Evolutionary conservation across 768 basidiomycete species (phyloP).

Genomic region (Guyanaporus albipodus): DNA sequence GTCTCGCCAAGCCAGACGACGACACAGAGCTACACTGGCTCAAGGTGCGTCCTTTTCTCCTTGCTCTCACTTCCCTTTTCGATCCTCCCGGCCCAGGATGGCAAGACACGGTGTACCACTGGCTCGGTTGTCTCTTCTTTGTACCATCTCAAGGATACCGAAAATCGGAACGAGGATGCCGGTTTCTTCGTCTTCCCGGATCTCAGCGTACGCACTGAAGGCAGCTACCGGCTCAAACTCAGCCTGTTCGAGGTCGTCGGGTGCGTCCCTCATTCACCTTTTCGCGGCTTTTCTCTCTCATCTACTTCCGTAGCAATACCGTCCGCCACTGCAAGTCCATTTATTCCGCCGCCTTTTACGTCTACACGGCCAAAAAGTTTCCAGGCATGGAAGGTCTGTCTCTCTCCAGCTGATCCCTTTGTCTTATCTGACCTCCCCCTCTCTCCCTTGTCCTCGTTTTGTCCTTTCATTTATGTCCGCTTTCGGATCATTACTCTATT

Average conservation of each 20-base stretch:
- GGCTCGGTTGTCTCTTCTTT: slow-evolving; percentile 87
- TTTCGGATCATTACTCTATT: slow-evolving; percentile 19
- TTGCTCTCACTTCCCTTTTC: not conserved
- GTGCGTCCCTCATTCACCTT: slow-evolving; percentile 43
- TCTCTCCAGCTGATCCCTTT: not conserved
- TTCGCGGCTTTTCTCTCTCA: slow-evolving; percentile 1
- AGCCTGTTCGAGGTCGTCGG: slow-evolving; percentile 88
- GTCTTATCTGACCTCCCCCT: slow-evolving; percentile 21
- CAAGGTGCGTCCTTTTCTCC: slow-evolving; percentile 43
- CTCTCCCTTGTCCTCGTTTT: slow-evolving; percentile 12
- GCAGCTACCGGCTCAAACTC: slow-evolving; percentile 70
- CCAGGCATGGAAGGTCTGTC: slow-evolving; percentile 89
- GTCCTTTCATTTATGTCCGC: slow-evolving; percentile 11
- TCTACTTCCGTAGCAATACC: slow-evolving; percentile 50
- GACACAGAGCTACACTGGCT: slow-evolving; percentile 87
- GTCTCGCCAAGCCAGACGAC: slow-evolving; percentile 83
- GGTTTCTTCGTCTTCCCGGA: slow-evolving; percentile 98
- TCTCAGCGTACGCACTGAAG: slow-evolving; percentile 87
- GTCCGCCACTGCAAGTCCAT: slow-evolving; percentile 90
- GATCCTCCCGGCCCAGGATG: slow-evolving; percentile 52
- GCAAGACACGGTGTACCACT: slow-evolving; percentile 86
- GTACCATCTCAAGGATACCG: slow-evolving; percentile 83
- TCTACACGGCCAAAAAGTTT: slow-evolving; percentile 95
- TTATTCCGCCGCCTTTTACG: slow-evolving; percentile 85
- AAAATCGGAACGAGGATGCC: slow-evolving; percentile 62